Conservation (phyloP, 139 green algal genomes). For the Chlamydomonas schloesseri region DNA sequence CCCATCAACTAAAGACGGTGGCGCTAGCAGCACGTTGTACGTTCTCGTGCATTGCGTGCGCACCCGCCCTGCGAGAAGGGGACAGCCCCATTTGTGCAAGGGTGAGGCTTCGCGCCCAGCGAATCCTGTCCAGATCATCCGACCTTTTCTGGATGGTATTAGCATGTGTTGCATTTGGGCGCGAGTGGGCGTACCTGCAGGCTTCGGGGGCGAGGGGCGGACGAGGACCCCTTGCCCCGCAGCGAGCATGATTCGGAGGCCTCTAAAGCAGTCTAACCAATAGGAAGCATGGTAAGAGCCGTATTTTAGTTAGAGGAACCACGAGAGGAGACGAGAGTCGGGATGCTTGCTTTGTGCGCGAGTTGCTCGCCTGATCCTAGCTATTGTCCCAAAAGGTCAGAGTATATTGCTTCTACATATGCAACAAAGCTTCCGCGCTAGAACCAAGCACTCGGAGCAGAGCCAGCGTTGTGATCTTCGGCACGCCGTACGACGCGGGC, state of each 20-base stretch:
- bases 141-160: not conserved
- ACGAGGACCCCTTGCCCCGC: not conserved
- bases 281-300: too few relatives aligned
- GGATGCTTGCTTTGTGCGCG: too few relatives aligned
- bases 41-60: not conserved
- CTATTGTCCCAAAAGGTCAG: too few relatives aligned
- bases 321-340: too few relatives aligned
- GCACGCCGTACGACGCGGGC: too few relatives aligned
- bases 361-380: too few relatives aligned
- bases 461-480: too few relatives aligned
- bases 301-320: too few relatives aligned
- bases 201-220: not conserved
- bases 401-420: too few relatives aligned
- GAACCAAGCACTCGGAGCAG: too few relatives aligned
- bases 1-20: not conserved
- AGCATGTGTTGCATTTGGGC: not conserved
- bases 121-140: not conserved
- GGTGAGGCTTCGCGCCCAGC: not conserved
- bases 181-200: not conserved
- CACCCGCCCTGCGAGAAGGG: not conserved
- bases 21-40: not conserved
- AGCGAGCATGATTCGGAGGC: constrained; percentile 6
- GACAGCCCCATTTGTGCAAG: not conserved
- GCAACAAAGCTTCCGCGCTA: too few relatives aligned
- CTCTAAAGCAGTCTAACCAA: not conserved